These are phyloP conservation scores for Scytalidium sp. DNA, from an alignment of 2,329 filamentous ascomycete genomes.

Conservation along the genomic window DNA sequence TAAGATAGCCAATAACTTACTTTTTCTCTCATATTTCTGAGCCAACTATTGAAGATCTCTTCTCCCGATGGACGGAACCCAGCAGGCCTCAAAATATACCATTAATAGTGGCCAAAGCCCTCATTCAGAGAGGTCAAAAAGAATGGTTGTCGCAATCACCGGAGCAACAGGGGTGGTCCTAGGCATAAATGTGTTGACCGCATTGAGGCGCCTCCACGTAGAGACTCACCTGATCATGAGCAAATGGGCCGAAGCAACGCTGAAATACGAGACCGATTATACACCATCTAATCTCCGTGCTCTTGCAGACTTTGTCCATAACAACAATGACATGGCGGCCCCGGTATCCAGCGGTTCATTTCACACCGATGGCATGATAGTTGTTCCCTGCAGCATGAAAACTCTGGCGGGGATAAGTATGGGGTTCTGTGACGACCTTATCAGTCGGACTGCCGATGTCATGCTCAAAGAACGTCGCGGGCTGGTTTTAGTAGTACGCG, in stretches of 20 bases:
- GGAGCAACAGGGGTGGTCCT: constrained; percentile 45
- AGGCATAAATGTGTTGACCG: constrained; percentile 38
- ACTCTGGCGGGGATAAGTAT: constrained; percentile 39
- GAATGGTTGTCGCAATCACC: constrained; percentile 46
- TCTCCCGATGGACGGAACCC: background rate
- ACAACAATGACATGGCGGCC: constrained; percentile 40
- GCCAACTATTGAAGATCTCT: too few relatives aligned
- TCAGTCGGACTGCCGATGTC: constrained; percentile 42
- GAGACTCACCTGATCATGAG: constrained; percentile 46
- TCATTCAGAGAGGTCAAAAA: constrained; percentile 4
- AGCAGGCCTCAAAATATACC: background rate
- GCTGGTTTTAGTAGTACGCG: constrained; percentile 37
- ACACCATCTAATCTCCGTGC: constrained; percentile 32
- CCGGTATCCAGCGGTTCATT: constrained; percentile 35
- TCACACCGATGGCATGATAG: constrained; percentile 40
- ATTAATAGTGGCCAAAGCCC: background rate
- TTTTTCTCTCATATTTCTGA: too few relatives aligned
- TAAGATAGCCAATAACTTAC: too few relatives aligned
- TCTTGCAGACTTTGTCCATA: constrained; percentile 36
- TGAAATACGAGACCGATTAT: constrained; percentile 44
- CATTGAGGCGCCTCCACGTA: constrained; percentile 38
- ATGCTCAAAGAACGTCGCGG: constrained; percentile 39
- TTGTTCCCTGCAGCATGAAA: constrained; percentile 46
- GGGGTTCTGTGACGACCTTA: constrained; percentile 41
- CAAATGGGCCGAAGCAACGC: constrained; percentile 46